A percentile compares a stretch with the other conserved stretches of the same genome.
Conservation (phyloP, 148 eudicot genomes). For the Vaccinium myrtillus region DNA sequence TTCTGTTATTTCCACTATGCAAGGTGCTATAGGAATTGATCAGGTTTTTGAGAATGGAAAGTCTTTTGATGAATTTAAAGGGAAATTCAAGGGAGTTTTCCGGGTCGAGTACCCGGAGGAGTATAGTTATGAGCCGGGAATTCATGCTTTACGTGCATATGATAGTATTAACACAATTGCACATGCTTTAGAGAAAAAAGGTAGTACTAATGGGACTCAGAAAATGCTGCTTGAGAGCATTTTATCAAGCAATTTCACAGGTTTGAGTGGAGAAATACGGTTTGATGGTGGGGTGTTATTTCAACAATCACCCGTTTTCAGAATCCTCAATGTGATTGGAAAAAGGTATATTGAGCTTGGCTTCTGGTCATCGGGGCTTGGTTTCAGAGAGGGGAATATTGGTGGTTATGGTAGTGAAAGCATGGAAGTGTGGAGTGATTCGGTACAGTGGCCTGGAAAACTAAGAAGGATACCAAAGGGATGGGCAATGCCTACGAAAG, state of each 20-base stretch:
- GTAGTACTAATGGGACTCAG: conserved; percentile 1
- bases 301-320: background rate
- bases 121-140: conserved; percentile 26
- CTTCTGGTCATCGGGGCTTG: background rate
- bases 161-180: conserved; percentile 30
- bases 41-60: conserved; percentile 17
- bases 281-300: conserved; percentile 19
- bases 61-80: conserved; percentile 23
- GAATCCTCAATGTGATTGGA: background rate
- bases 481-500: conserved; percentile 45
- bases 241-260: conserved; percentile 27
- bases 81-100: conserved; percentile 21
- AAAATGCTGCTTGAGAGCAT: conserved; percentile 22
- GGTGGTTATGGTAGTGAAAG: background rate
- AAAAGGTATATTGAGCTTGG: background rate
- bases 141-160: conserved; percentile 44
- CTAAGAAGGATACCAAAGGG: conserved; percentile 39
- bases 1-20: conserved; percentile 31
- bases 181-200: conserved; percentile 18
- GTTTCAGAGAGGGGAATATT: background rate
- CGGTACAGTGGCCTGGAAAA: conserved; percentile 46
- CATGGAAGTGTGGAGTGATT: conserved; percentile 11
- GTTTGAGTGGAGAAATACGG: conserved; percentile 36
- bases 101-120: conserved; percentile 28
- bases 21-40: conserved; percentile 45